Evolutionary conservation across 2,329 filamentous ascomycete species (phyloP).

Genomic region (Mollisia scopiformis): DNA sequence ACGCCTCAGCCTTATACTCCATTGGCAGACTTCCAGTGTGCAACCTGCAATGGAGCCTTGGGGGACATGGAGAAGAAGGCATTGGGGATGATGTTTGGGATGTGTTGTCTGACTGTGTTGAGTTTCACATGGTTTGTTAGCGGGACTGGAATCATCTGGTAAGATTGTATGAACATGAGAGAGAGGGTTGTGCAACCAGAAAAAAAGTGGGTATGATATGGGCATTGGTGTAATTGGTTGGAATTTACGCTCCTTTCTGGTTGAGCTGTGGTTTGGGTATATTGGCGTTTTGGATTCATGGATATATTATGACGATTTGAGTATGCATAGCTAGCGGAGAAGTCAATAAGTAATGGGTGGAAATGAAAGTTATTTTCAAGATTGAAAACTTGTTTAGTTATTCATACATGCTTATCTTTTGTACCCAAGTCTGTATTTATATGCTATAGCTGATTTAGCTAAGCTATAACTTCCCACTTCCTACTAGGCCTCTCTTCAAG

Average conservation of each 20-base stretch:
- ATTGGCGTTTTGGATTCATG: constrained; percentile 22
- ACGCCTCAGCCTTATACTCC: constrained; percentile 53
- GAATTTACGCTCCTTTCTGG: constrained; percentile 21
- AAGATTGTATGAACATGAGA: not conserved
- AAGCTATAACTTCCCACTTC: not conserved
- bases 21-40: constrained; percentile 56
- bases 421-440: not conserved
- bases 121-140: constrained; percentile 68
- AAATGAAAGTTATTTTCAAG: not conserved
- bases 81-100: constrained; percentile 53
- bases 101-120: constrained; percentile 58
- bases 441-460: not conserved
- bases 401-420: not conserved
- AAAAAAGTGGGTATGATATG: constrained; percentile 1
- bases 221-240: constrained; percentile 14
- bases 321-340: constrained; percentile 29
- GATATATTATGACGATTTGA: constrained; percentile 3
- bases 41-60: constrained; percentile 57
- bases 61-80: constrained; percentile 50
- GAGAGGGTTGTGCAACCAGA: not conserved
- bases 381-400: not conserved
- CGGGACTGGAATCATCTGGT: constrained; percentile 43
- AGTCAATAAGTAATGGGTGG: constrained; percentile 11
- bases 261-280: constrained; percentile 8
- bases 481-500: not conserved